phyloP scores from a whole-genome alignment of 768 basidiomycete genomes.

The Lanmaoa rubissima region DNA sequence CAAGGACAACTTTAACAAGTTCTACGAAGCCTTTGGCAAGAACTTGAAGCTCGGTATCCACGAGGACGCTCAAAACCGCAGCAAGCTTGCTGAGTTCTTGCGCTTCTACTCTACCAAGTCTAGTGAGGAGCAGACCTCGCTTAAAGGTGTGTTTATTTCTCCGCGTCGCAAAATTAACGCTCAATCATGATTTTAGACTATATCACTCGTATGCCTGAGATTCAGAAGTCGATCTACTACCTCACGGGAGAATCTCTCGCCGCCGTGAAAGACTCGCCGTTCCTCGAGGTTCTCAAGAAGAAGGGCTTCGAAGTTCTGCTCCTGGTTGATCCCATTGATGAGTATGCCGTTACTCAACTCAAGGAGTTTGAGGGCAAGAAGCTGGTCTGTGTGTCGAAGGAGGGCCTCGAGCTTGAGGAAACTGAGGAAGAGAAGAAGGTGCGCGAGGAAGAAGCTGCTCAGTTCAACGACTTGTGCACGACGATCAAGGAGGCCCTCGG shows the following conservation, averaged over 20 bases:
- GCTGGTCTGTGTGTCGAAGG: conserved; percentile 96
- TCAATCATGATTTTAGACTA: conserved; percentile 60
- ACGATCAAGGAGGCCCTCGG: conserved; percentile 98
- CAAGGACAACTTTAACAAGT: conserved; percentile 97
- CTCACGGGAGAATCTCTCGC: conserved; percentile 97
- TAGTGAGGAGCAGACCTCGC: conserved; percentile 83
- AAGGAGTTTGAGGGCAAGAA: conserved; percentile 99
- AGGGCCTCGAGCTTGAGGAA: conserved; percentile 98
- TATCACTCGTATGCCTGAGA: conserved; percentile 98
- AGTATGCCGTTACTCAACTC: conserved; percentile 97
- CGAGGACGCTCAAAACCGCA: conserved; percentile 97
- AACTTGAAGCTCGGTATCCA: conserved; percentile 99
- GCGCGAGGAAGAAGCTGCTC: conserved; percentile 82
- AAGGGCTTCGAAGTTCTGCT: conserved; percentile 98
- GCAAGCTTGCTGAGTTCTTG: conserved; percentile 98
- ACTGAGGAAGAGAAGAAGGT: conserved; percentile 94
- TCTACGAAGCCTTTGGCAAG: conserved; percentile 98
- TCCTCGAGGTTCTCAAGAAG: conserved; percentile 99
- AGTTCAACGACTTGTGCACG: conserved; percentile 86
- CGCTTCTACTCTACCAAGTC: conserved; percentile 98
- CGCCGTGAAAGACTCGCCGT: conserved; percentile 89
- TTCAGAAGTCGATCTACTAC: conserved; percentile 99
- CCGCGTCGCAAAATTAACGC: not conserved
- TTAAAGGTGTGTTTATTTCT: conserved; percentile 67
- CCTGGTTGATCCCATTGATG: conserved; percentile 97